phyloP scores from a whole-genome alignment of 768 basidiomycete species.

The Lactifluus volemus region DNA sequence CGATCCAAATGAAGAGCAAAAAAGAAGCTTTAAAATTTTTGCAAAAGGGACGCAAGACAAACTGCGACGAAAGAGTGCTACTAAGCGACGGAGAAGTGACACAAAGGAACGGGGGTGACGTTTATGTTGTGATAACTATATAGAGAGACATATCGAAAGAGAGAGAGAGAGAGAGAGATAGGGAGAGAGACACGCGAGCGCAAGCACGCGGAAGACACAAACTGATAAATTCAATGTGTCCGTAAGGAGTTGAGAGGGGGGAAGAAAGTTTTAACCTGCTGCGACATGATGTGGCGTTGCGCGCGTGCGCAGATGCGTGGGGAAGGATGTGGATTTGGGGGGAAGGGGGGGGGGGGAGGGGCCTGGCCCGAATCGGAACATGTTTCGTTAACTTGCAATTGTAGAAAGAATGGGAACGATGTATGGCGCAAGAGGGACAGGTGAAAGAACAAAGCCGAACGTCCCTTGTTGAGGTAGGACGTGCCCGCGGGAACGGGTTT shows the following conservation, averaged over 20 bases:
- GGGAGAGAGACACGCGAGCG: not conserved
- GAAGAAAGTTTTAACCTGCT: not conserved
- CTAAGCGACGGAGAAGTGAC: no score
- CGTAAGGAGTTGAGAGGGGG: not conserved
- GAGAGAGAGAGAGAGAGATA: no score
- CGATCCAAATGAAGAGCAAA: constrained; percentile 1
- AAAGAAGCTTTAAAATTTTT: constrained; percentile 9
- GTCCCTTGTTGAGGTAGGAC: not conserved
- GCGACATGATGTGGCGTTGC: constrained; percentile 1
- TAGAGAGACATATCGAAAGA: no score
- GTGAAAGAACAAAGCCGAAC: not conserved
- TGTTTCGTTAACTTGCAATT: not conserved
- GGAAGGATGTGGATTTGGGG: no score
- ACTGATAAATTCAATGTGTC: no score
- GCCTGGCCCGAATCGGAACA: not conserved
- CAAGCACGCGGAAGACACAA: no score
- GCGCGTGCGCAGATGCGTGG: no score
- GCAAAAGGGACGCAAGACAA: not conserved
- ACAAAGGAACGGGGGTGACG: no score
- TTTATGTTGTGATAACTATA: no score
- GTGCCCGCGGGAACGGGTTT: not conserved
- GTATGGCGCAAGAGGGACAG: no score
- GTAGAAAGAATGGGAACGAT: not conserved
- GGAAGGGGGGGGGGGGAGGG: no score
- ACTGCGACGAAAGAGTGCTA: no score